Base-by-base conservation (phyloP, 2,329 filamentous ascomycete species). In the Diaporthe sp. region DNA sequence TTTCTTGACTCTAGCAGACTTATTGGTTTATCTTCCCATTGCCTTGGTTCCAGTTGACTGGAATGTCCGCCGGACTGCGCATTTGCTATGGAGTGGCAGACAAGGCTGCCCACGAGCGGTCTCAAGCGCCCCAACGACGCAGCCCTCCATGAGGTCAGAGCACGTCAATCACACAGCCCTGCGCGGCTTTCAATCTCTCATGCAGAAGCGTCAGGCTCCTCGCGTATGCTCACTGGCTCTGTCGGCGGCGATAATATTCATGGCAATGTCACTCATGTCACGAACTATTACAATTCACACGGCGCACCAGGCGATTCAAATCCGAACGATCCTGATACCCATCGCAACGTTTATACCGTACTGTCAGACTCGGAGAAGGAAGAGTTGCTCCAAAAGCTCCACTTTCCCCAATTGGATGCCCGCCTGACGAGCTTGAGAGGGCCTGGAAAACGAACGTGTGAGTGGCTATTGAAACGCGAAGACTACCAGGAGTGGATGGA, bases 341-440 rank as follows among this genome's bases (percentile, higher is more conserved):
- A 25, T 12, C 42, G 42, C 49, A 51, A n/a, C 19, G 19, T 34
- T 25, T 28, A 13, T 37, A 46, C 25, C 34, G n/a, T 51, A 31
- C 42, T 61, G 4, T 72, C 57, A 37, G 15, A 42, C 2, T 19
- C 17, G 5, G 53, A 74, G 25, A 74, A 58, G 13, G 0, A 44
- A 34, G 37, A 58, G 10, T 25, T 85, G 37, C 73, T 86, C 9
- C 72, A 83, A 0, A 84, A 82, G 0, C 77, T 87, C 0, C 69
- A 75, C 19, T 88, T 87, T 22, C 79, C 82, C 0, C 80, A 86
- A 51, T 84, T 87, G 0, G 81, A 86, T 75, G 78, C 81, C 49
- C 84, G 84, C 0, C 81, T 84, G 17, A 78, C 77, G 2, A 83
- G 67, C 0, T 85, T 88, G 62, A 83, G 81, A 57, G 76, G 78